Base-by-base conservation (phyloP, 1,284 basidiomycete species). In the Meripilus lineatus region DNA sequence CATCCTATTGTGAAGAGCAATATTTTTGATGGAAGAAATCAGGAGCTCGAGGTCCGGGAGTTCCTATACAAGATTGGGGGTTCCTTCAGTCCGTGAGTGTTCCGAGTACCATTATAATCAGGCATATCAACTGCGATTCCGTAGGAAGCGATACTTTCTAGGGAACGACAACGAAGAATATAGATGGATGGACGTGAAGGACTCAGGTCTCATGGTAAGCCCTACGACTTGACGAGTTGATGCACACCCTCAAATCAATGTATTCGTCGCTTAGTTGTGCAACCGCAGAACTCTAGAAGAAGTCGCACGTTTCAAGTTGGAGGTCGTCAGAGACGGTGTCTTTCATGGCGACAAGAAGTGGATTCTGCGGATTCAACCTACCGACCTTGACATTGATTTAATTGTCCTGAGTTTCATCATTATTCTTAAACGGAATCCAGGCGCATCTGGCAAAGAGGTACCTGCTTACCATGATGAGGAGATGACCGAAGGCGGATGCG, bases 341-440 rank as follows among this genome's bases (percentile, higher is more conserved):
- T 75, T 75, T 53, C 62, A 65, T 3, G 70, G 69, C n/a, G 65
- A 75, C 53, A 63, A 60, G 47, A 74, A 69, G 49, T 65, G 67
- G 38, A 62, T 65, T 28, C 65, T 78, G 20, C 60, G 60, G 30
- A 67, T 76, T 36, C 65, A 72, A 44, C 69, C 74, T 22, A 53
- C 55, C 32, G 52, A 52, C 30, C 56, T 77, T 22, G 69, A 75
- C 52, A 64, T 74, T 46, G 75, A 78, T 55, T 60, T 77, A 44
- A 57, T 77, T 38, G 59, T 78, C 21, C 57, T 77, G 26, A 73
- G 75, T 11, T 77, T 75, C 49, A 52, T 77, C 46, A 68, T 78
- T 45, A 67, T 77, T 64, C 74, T 75, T 61, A 74, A 70, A 59
- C 72, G 72, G 48, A 24, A 38, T 23, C 36, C 36, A 14, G 25